These are phyloP conservation scores for Mortierella sp. DNA, from an alignment of 371 early-diverging fungal genomes.

Conservation along the genomic window DNA sequence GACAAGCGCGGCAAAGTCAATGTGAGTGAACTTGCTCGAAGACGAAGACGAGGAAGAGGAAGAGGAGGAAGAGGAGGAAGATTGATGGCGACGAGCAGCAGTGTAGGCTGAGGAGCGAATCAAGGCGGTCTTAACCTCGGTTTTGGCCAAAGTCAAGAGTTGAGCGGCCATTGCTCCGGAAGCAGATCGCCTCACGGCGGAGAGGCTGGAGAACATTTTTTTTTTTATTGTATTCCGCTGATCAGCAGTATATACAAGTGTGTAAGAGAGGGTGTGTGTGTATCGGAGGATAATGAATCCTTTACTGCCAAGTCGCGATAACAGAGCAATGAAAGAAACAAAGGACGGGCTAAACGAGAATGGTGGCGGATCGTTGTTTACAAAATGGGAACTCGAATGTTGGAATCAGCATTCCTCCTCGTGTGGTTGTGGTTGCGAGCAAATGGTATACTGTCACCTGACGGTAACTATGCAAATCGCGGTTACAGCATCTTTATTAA, in stretches of 20 bases:
- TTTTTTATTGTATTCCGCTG: background rate
- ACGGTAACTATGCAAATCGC: background rate
- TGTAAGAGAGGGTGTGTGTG: background rate
- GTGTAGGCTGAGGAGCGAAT: constrained; percentile 14
- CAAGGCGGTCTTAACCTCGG: constrained; percentile 1
- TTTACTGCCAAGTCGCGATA: background rate
- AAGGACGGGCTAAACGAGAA: background rate
- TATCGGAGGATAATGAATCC: too few species aligned
- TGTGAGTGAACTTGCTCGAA: constrained; percentile 8
- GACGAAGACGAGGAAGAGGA: constrained; percentile 30
- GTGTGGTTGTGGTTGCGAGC: background rate
- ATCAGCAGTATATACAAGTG: constrained; percentile 2
- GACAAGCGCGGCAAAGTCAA: constrained; percentile 26
- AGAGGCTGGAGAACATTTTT: constrained; percentile 31
- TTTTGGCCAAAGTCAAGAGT: constrained; percentile 15
- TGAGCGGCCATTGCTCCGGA: constrained; percentile 18
- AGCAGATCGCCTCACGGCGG: constrained; percentile 36
- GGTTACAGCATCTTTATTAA: background rate
- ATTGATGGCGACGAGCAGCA: constrained; percentile 34
- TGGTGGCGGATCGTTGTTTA: constrained; percentile 10
- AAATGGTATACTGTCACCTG: background rate
- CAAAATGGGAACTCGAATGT: background rate
- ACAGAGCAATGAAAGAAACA: too few species aligned
- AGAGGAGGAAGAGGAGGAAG: constrained; percentile 27
- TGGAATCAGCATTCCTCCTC: background rate